phyloP scores from a whole-genome alignment of 2,329 filamentous ascomycete genomes.

The Fusarium penzigii region DNA sequence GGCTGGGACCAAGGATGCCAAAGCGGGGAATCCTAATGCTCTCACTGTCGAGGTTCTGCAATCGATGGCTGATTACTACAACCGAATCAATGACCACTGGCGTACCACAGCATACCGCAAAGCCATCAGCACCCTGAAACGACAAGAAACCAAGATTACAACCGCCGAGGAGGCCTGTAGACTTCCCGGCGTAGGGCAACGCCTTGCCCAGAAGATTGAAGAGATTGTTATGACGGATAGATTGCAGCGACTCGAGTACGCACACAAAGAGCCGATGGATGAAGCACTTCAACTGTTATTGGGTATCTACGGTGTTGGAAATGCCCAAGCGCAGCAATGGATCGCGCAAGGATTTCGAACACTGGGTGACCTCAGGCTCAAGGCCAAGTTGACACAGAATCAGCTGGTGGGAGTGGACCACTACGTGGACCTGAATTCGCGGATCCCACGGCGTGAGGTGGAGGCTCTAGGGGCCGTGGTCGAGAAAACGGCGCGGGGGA shows the following conservation, averaged over 20 bases:
- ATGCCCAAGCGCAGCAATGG: conserved; percentile 72
- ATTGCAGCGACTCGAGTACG: conserved; percentile 71
- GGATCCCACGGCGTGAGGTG: conserved; percentile 79
- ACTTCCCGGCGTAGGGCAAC: conserved; percentile 69
- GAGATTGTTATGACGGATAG: conserved; percentile 79
- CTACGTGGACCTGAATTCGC: conserved; percentile 74
- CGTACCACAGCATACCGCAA: conserved; percentile 74
- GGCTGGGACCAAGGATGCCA: conserved; percentile 47
- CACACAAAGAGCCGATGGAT: conserved; percentile 67
- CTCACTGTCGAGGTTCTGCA: conserved; percentile 76
- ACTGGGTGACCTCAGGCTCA: conserved; percentile 66
- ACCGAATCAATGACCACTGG: conserved; percentile 74
- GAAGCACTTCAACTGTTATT: conserved; percentile 68
- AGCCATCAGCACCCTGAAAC: conserved; percentile 71
- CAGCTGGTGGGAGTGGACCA: conserved; percentile 78
- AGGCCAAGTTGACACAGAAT: conserved; percentile 64
- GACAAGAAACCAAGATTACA: conserved; percentile 62
- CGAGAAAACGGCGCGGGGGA: conserved; percentile 51
- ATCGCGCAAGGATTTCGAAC: conserved; percentile 72
- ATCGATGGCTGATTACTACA: conserved; percentile 78
- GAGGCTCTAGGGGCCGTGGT: conserved; percentile 68
- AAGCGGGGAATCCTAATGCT: conserved; percentile 66
- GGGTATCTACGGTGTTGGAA: conserved; percentile 77
- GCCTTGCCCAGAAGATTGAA: conserved; percentile 82
- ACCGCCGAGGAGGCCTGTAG: conserved; percentile 69